phyloP scores from a whole-genome alignment of 805 yeast species.

The Cyberlindnera euphorbiiphila region DNA sequence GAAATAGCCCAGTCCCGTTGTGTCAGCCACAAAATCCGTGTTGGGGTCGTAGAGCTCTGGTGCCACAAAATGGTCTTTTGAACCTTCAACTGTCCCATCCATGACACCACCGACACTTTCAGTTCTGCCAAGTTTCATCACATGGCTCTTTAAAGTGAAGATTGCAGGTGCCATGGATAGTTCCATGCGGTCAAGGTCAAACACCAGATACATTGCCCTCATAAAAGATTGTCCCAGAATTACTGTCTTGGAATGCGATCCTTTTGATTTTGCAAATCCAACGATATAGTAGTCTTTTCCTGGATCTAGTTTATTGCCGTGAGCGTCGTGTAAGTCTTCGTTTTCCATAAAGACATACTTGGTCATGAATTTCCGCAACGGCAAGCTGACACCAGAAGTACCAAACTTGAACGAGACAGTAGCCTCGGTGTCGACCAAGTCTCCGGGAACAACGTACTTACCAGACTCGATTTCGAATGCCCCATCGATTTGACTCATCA shows the following conservation, averaged over 20 bases:
- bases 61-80: slow-evolving; percentile 1
- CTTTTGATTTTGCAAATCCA: slow-evolving; percentile 9
- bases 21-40: slow-evolving; percentile 18
- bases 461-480: slow-evolving; percentile 1
- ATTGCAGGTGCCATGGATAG: slow-evolving; percentile 24
- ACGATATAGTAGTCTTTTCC: slow-evolving; percentile 14
- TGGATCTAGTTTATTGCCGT: slow-evolving; percentile 1
- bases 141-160: slow-evolving; percentile 8
- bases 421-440: background rate
- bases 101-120: slow-evolving; percentile 7
- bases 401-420: slow-evolving; percentile 13
- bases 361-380: slow-evolving; percentile 5
- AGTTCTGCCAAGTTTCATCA: slow-evolving; percentile 3
- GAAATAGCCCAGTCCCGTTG: slow-evolving; percentile 12
- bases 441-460: background rate
- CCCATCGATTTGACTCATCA: slow-evolving; percentile 2
- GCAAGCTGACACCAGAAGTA: slow-evolving; percentile 3
- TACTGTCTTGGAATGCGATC: slow-evolving; percentile 7
- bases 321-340: background rate
- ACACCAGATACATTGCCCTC: slow-evolving; percentile 21
- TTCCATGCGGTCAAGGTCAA: slow-evolving; percentile 24
- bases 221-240: slow-evolving; percentile 24
- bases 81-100: slow-evolving; percentile 9
- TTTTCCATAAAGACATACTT: background rate
- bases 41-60: slow-evolving; percentile 14